phyloP scores from a whole-genome alignment of 1,139 yeast species.

The Debaryomyces robertsiae region DNA sequence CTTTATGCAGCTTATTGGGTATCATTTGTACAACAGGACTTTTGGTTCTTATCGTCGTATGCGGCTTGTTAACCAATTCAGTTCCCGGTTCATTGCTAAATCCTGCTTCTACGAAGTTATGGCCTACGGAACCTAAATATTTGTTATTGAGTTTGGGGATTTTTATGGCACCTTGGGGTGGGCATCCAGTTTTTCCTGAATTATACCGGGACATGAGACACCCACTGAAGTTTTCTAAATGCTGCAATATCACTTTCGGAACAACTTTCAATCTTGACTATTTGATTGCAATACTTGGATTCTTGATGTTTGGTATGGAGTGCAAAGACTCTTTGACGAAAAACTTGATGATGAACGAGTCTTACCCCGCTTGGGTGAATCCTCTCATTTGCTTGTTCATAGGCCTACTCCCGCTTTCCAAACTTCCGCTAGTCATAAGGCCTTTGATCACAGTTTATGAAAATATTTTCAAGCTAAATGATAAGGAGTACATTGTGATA shows the following conservation, averaged over 20 bases:
- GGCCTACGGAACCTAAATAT: conserved; percentile 53
- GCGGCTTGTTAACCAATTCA: conserved; percentile 59
- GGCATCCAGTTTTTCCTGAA: conserved; percentile 85
- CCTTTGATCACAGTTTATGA: conserved; percentile 49
- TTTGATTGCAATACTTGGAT: conserved; percentile 38
- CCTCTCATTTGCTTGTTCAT: conserved; percentile 35
- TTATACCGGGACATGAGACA: conserved; percentile 82
- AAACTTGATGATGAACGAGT: conserved; percentile 36
- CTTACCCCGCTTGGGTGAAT: conserved; percentile 36
- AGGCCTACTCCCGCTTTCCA: conserved; percentile 45
- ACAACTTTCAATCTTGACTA: conserved; percentile 38
- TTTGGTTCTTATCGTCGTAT: conserved; percentile 55
- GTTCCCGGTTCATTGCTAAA: conserved; percentile 69
- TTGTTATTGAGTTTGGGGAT: conserved; percentile 70
- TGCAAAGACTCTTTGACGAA: conserved; percentile 44
- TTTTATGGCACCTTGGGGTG: conserved; percentile 89
- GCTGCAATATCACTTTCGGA: conserved; percentile 36
- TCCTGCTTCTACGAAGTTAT: conserved; percentile 51
- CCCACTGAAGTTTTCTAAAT: conserved; percentile 44
- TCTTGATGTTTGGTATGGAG: conserved; percentile 42
- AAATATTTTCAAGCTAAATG: conserved; percentile 20
- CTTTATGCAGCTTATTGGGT: conserved; percentile 74
- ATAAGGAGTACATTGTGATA: conserved; percentile 8
- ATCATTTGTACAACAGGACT: conserved; percentile 70
- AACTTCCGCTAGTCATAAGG: conserved; percentile 41